These are phyloP conservation scores for Nakazawaea sp. DNA, from an alignment of 805 yeast species.

Conservation along the genomic window DNA sequence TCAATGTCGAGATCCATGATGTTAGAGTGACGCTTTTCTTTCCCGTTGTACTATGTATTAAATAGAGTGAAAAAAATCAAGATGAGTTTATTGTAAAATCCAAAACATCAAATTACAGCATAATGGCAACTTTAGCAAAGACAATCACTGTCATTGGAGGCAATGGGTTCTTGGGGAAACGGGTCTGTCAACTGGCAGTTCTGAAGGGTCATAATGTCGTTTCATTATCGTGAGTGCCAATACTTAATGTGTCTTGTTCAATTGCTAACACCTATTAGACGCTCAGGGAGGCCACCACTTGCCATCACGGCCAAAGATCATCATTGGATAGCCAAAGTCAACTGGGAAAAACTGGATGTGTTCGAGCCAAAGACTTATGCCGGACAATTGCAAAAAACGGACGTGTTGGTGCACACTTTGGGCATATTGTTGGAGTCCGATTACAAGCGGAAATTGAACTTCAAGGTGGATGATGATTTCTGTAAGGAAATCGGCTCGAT, in stretches of 20 bases:
- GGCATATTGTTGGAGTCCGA: constrained; percentile 67
- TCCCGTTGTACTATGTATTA: not conserved
- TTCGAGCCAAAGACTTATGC: constrained; percentile 57
- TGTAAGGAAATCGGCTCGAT: constrained; percentile 22
- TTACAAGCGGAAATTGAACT: constrained; percentile 51
- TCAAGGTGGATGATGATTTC: constrained; percentile 11
- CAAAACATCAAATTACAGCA: not conserved
- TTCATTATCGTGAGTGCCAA: constrained; percentile 42
- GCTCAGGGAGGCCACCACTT: constrained; percentile 49
- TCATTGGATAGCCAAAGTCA: constrained; percentile 49
- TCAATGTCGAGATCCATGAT: too few relatives aligned
- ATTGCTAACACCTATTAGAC: constrained; percentile 13
- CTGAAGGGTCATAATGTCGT: constrained; percentile 58
- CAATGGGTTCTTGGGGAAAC: constrained; percentile 65
- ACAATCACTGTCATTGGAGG: constrained; percentile 73
- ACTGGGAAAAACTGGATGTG: constrained; percentile 64
- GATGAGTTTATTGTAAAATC: too few relatives aligned
- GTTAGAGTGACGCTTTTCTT: constrained; percentile 8
- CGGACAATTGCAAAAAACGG: constrained; percentile 36
- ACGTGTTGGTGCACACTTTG: constrained; percentile 74
- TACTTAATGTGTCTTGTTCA: not conserved
- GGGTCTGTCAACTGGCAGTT: constrained; percentile 65
- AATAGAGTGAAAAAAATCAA: too few relatives aligned
- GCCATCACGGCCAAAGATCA: constrained; percentile 23
- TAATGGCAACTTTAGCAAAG: not conserved